These are phyloP conservation scores for Fusarium continuum DNA, from an alignment of 2,329 filamentous ascomycete species.

Conservation along the genomic window DNA sequence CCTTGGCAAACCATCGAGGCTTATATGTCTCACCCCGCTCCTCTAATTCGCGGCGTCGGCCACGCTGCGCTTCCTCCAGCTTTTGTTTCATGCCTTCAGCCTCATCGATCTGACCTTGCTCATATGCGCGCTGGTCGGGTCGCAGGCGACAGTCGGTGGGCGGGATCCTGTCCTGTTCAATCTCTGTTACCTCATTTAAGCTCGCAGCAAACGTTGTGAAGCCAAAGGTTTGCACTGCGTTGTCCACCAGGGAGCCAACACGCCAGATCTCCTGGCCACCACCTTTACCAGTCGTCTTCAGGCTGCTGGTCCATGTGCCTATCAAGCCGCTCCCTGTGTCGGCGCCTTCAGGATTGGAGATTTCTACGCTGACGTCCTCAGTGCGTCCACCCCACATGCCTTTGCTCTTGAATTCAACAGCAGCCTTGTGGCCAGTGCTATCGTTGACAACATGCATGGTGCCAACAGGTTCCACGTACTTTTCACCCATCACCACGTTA, in stretches of 20 bases:
- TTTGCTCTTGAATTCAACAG: slow-evolving; percentile 91
- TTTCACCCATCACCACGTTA: slow-evolving; percentile 97
- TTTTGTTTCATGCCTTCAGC: slow-evolving; percentile 85
- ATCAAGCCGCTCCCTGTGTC: slow-evolving; percentile 73
- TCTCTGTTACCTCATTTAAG: slow-evolving; percentile 85
- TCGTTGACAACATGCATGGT: slow-evolving; percentile 89
- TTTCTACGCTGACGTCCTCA: slow-evolving; percentile 85
- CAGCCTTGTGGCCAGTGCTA: slow-evolving; percentile 80
- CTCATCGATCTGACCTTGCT: slow-evolving; percentile 81
- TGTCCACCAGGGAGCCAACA: slow-evolving; percentile 79
- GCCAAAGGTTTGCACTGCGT: slow-evolving; percentile 83
- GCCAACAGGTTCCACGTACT: slow-evolving; percentile 95
- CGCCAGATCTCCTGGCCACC: slow-evolving; percentile 79
- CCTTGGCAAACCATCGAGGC: slow-evolving; percentile 86
- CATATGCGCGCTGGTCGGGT: slow-evolving; percentile 86
- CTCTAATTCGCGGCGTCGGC: slow-evolving; percentile 78
- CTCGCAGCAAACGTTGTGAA: slow-evolving; percentile 85
- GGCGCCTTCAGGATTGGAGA: slow-evolving; percentile 72
- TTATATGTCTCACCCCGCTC: slow-evolving; percentile 75
- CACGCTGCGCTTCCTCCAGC: slow-evolving; percentile 86
- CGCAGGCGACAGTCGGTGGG: slow-evolving; percentile 84
- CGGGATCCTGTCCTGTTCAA: slow-evolving; percentile 79
- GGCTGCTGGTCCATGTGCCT: slow-evolving; percentile 85
- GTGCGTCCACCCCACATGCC: slow-evolving; percentile 97
- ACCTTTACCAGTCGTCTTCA: slow-evolving; percentile 71